Conservation (phyloP, 2,329 filamentous ascomycete genomes). For the Scleromitrula shiraiana region DNA sequence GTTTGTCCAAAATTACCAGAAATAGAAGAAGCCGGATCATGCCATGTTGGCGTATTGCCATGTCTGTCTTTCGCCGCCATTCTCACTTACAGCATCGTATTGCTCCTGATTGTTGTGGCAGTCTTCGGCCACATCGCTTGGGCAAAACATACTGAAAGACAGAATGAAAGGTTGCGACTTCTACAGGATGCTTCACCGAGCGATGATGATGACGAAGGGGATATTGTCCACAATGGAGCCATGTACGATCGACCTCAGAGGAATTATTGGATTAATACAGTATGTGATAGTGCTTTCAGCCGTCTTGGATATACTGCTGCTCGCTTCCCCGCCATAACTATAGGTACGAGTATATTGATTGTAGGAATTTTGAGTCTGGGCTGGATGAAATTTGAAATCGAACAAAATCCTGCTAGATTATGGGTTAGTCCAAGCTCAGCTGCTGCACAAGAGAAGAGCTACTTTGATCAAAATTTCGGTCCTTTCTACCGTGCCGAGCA, state of each 20-base stretch:
- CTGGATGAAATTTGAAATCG: conserved; percentile 82
- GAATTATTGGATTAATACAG: conserved; percentile 76
- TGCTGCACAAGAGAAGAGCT: conserved; percentile 86
- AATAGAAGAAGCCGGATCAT: conserved; percentile 61
- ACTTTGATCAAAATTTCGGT: conserved; percentile 89
- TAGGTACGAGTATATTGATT: conserved; percentile 63
- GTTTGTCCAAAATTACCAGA: conserved; percentile 77
- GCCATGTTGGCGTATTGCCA: conserved; percentile 78
- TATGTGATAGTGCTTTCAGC: conserved; percentile 73
- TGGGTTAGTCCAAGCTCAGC: conserved; percentile 95
- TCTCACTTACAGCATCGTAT: conserved; percentile 69
- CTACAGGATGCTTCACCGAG: conserved; percentile 77
- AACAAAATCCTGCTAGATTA: conserved; percentile 79
- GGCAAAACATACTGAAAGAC: conserved; percentile 62
- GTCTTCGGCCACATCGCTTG: conserved; percentile 70
- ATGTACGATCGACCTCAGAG: conserved; percentile 72
- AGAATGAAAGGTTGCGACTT: conserved; percentile 75
- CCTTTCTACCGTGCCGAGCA: conserved; percentile 95
- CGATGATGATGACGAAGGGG: conserved; percentile 91
- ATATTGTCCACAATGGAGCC: conserved; percentile 67
- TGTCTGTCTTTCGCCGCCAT: conserved; percentile 92
- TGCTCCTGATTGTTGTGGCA: conserved; percentile 58
- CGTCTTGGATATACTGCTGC: conserved; percentile 74
- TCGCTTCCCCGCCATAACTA: conserved; percentile 76
- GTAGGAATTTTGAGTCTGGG: conserved; percentile 76